Base-by-base conservation (phyloP, 805 yeast species). In the Wickerhamiella nectarea region DNA sequence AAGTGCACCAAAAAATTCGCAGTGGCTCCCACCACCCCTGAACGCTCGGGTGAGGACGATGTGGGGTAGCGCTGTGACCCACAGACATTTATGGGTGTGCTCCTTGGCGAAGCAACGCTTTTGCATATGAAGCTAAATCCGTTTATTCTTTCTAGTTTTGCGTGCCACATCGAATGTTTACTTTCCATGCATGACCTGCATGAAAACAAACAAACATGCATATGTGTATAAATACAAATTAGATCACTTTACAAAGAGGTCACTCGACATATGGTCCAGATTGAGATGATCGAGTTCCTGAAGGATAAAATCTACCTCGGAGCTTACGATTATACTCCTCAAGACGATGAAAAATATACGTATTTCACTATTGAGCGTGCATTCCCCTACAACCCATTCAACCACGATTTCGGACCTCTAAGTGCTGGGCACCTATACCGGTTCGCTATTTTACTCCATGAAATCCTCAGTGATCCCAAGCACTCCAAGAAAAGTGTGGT, bases 371-470 rank as follows among this genome's bases (percentile, higher is more conserved):
- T 91, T 3, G 97, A 91, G 55, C 94, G 87, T 51, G 76, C 89
- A 1, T 71, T 91, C 38, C 93, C 91, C 4, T 91, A 91, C 61
- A 91, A 91, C 57, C 71, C 93, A n/a, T 91, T 91, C 66, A 95
- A 89, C 60, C 70, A 87, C 50, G 98, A 91, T 61, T 91, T 91
- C 63, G 98, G 98, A 38, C 98, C 98, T 0, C 67, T 91, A 52
- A 94, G 89, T 59, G 76, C 89, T 41, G 96, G 96, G 1, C 94
- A 81, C 59, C 65, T 91, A 41, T 91, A 91, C 64, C 71, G 98
- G 41, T 91, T 91, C 66, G 98, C 98, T 0, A 96, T 91, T 14
- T 79, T 82, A 15, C 71, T 91, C 47, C 98, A 91, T 59, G 93
- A 86, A 57, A 80, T 87, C 41, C 69, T 91, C 54, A 89, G 89